phyloP scores from a whole-genome alignment of 257 asterid species.

The Striga asiatica region DNA sequence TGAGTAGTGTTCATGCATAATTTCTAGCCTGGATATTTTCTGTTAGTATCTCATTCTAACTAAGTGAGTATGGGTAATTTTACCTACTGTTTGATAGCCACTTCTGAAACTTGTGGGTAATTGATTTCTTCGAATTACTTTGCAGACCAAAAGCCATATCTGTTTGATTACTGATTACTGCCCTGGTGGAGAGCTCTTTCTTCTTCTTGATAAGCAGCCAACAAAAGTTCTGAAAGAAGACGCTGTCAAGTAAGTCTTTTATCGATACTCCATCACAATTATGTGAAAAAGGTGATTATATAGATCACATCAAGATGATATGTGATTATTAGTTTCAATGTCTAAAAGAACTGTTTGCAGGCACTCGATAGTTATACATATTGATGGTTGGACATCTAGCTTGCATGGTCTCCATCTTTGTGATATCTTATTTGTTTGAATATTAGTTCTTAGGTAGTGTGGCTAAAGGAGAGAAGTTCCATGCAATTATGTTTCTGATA shows the following conservation, averaged over 20 bases:
- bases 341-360: background rate
- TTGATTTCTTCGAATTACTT: conserved; percentile 9
- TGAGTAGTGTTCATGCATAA: background rate
- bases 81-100: background rate
- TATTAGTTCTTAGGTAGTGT: background rate
- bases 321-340: background rate
- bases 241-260: conserved; percentile 59
- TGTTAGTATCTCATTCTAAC: background rate
- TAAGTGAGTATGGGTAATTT: background rate
- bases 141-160: conserved; percentile 88
- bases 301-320: background rate
- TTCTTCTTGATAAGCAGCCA: conserved; percentile 78
- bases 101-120: conserved; percentile 1
- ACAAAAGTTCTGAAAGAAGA: conserved; percentile 82
- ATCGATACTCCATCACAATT: too few species aligned
- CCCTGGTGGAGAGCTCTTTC: conserved; percentile 93
- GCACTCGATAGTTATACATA: background rate
- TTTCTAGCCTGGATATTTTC: background rate
- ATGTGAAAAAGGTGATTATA: background rate
- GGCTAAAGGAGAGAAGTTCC: background rate
- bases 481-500: background rate
- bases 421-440: background rate
- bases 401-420: background rate
- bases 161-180: conserved; percentile 86
- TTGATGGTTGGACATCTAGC: background rate